A percentile compares a stretch with the other conserved stretches of the same genome.
Evolutionary conservation across 768 basidiomycete species (phyloP).

Genomic region (Tremella fuciformis): DNA sequence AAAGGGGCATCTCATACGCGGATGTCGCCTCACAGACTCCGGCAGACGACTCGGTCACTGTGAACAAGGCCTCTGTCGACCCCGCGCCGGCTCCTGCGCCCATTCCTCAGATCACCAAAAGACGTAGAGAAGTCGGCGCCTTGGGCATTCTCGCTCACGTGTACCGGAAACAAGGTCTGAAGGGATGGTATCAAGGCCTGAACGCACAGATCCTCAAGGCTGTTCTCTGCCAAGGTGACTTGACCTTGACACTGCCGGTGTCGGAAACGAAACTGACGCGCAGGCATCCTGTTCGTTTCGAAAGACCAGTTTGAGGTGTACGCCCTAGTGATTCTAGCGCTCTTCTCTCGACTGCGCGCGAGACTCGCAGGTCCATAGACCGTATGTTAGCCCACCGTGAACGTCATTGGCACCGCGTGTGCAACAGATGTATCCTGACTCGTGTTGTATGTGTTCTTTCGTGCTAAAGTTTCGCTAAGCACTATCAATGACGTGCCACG

Average conservation of each 20-base stretch:
- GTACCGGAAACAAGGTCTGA: conserved; percentile 70
- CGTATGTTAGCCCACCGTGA: no score
- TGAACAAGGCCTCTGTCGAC: background rate
- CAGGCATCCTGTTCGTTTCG: conserved; percentile 79
- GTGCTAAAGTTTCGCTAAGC: no score
- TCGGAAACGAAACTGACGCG: background rate
- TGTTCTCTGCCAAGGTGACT: conserved; percentile 79
- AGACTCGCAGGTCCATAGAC: no score
- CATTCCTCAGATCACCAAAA: conserved; percentile 5
- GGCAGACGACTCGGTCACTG: background rate
- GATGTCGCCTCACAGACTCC: conserved; percentile 6
- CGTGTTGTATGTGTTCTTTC: no score
- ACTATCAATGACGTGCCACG: no score
- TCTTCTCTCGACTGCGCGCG: conserved; percentile 13
- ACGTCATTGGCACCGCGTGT: no score
- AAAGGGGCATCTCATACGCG: background rate
- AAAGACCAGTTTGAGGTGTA: conserved; percentile 96
- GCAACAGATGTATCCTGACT: no score
- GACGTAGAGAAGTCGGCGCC: conserved; percentile 59
- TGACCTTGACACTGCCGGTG: background rate
- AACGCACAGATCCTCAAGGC: conserved; percentile 94
- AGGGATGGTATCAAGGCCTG: conserved; percentile 99
- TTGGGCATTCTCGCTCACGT: conserved; percentile 70
- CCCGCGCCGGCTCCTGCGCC: background rate
- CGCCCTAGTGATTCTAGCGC: conserved; percentile 58